Base-by-base conservation (phyloP, 108 stramenopile genomes). In the Cyclotella choctawhatcheeana region DNA sequence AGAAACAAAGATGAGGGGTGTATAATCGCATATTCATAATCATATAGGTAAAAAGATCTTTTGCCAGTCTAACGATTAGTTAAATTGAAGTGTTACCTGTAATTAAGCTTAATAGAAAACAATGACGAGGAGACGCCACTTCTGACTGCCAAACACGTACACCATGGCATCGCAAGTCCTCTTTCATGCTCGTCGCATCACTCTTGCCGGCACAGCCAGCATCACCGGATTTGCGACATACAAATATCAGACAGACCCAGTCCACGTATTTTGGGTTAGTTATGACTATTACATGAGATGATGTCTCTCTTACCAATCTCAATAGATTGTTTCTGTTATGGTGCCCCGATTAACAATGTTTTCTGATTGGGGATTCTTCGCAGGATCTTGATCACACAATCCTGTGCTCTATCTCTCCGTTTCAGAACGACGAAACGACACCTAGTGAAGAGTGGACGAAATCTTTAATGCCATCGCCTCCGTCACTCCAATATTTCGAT, bases 351-450 rank as follows among this genome's bases (percentile, higher is more conserved):
- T n/a, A n/a, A n/a, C n/a, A n/a, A n/a, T n/a, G n/a, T n/a, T n/a
- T n/a, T n/a, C n/a, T n/a, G n/a, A n/a, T n/a, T n/a, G n/a, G n/a
- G n/a, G n/a, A n/a, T n/a, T n/a, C n/a, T n/a, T 40, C 17, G 34
- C 18, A 68, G 74, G 81, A 82, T 59, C 64, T 82, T 27, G 81
- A 82, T 61, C 54, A 82, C 29, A 82, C 81, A 12, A 77, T 82
- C 44, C 56, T 82, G 35, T 82, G 81, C 33, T 82, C 81, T 12
- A 48, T 82, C 18, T 62, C 40, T 60, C 81, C 81, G 30, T 32
- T 77, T 10, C 81, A 70, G 0, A 54, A 35, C 13, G 59, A 48
- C 14, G 14, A 30, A 13, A 31, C 37, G 22, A 54, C 21, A 20
- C 24, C 47, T 5, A 44, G 44, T 27, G 5, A 20, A n/a, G 53